Conservation (phyloP, 2,329 filamentous ascomycete genomes). For the Colletotrichum musae region DNA sequence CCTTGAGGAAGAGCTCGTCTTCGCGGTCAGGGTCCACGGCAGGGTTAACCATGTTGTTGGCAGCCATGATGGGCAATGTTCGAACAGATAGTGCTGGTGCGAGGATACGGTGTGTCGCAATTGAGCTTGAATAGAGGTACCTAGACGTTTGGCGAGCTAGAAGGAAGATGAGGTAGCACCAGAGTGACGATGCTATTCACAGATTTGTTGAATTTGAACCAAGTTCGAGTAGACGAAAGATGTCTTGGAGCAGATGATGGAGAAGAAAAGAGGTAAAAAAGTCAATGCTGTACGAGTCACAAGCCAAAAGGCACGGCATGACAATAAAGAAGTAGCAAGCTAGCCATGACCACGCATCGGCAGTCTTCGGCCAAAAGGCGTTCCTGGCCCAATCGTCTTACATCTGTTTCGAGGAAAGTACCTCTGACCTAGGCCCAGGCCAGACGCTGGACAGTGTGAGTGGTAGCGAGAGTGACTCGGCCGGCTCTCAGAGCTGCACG, state of each 20-base stretch:
- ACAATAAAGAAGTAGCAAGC: constrained; percentile 36
- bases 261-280: constrained; percentile 41
- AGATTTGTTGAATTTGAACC: constrained; percentile 18
- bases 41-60: constrained; percentile 73
- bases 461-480: constrained; percentile 10
- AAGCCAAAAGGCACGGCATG: constrained; percentile 39
- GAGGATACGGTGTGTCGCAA: not conserved
- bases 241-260: constrained; percentile 30
- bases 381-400: constrained; percentile 41
- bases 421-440: constrained; percentile 38
- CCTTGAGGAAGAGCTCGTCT: constrained; percentile 80
- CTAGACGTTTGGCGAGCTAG: constrained; percentile 3
- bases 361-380: constrained; percentile 42
- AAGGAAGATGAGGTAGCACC: constrained; percentile 6
- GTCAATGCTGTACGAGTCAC: constrained; percentile 42
- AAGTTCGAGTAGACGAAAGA: constrained; percentile 28
- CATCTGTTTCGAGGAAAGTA: constrained; percentile 40
- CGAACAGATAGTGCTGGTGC: not conserved
- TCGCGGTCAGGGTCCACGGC: constrained; percentile 70
- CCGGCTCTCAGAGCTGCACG: constrained; percentile 4
- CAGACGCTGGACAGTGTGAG: constrained; percentile 36
- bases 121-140: not conserved
- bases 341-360: constrained; percentile 35
- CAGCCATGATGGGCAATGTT: constrained; percentile 63
- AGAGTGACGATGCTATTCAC: constrained; percentile 40